A percentile compares a stretch with the other conserved stretches of the same genome.
These are phyloP conservation scores for Hypoxylon trugodes DNA, from an alignment of 495 filamentous ascomycete genomes.

Conservation along the genomic window DNA sequence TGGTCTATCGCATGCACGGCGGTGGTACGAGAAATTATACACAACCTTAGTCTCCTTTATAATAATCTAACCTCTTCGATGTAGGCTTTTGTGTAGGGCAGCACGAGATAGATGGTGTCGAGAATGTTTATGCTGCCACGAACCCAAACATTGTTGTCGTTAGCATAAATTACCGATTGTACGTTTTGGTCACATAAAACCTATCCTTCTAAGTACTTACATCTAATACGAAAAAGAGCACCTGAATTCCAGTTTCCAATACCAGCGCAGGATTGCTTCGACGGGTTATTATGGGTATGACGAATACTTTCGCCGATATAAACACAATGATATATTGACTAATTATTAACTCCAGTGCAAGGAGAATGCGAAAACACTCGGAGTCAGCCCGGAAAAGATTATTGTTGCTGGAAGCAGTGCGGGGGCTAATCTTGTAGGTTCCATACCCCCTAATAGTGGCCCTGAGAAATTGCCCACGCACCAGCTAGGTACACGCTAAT, in stretches of 20 bases:
- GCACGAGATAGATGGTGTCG: constrained; percentile 37
- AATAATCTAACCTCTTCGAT: constrained; percentile 1
- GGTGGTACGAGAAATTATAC: constrained; percentile 26
- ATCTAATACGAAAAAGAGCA: constrained; percentile 30
- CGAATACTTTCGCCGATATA: neutral
- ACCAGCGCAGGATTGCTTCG: constrained; percentile 33
- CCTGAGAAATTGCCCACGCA: neutral
- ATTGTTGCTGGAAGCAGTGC: constrained; percentile 40
- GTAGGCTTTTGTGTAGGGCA: constrained; percentile 34
- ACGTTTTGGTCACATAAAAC: neutral
- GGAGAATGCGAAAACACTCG: constrained; percentile 31
- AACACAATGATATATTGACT: neutral
- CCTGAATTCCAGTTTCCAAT: constrained; percentile 38
- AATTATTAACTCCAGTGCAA: constrained; percentile 27
- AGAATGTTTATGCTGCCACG: constrained; percentile 40
- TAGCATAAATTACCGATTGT: constrained; percentile 42
- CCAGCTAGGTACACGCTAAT: neutral
- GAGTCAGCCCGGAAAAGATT: constrained; percentile 35
- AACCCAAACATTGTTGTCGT: constrained; percentile 36
- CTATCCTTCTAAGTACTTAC: neutral
- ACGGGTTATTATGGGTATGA: constrained; percentile 42
- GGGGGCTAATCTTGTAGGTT: constrained; percentile 33
- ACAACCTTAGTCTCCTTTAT: neutral
- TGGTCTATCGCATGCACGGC: constrained; percentile 41
- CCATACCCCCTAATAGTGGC: neutral